phyloP scores from a whole-genome alignment of 495 filamentous ascomycete species.

The Aspergillus carlsbadensis region DNA sequence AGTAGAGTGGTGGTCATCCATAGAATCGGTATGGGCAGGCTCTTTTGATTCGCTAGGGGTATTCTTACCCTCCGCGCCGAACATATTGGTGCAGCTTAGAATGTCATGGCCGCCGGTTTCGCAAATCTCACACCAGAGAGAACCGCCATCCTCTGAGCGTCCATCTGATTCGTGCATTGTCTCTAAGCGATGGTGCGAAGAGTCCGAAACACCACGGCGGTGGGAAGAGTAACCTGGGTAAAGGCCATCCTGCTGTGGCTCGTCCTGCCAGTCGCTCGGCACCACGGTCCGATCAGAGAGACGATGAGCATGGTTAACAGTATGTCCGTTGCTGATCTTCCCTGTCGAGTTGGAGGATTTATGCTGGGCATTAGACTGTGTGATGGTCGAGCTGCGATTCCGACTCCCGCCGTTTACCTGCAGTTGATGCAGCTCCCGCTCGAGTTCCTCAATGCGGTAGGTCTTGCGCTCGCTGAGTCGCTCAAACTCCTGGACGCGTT shows the following conservation, averaged over 20 bases:
- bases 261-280: constrained; percentile 44
- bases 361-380: constrained; percentile 35
- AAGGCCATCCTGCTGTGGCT: constrained; percentile 31
- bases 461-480: constrained; percentile 67
- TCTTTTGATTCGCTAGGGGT: constrained; percentile 17
- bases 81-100: constrained; percentile 87
- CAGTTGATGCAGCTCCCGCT: constrained; percentile 77
- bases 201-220: constrained; percentile 31
- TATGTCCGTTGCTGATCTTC: constrained; percentile 27
- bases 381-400: constrained; percentile 45
- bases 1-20: constrained; percentile 24
- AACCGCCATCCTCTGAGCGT: constrained; percentile 69
- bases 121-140: constrained; percentile 94
- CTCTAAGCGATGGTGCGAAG: constrained; percentile 40
- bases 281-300: constrained; percentile 50
- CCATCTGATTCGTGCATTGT: constrained; percentile 72
- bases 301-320: constrained; percentile 37
- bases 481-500: constrained; percentile 74
- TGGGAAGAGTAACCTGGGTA: constrained; percentile 25
- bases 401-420: constrained; percentile 29
- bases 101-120: constrained; percentile 94
- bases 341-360: constrained; percentile 38
- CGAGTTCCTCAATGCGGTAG: constrained; percentile 82
- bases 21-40: constrained; percentile 9
- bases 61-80: constrained; percentile 46